Base-by-base conservation (phyloP, 208 protist genomes). In the Entamoeba nuttalli region DNA sequence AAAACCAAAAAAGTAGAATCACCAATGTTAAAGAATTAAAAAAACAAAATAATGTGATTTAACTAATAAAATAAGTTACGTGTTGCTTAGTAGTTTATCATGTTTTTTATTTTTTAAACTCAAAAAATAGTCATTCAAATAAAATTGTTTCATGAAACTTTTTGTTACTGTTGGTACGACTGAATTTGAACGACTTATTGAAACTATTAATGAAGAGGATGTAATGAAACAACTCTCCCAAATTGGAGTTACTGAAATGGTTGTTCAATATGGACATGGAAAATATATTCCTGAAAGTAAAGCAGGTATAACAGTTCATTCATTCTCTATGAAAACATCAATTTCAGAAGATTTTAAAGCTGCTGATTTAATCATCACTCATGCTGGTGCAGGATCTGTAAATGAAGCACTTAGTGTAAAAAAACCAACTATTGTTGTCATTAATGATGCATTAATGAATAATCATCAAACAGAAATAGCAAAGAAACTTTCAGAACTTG, bases 381-480 rank as follows among this genome's bases (percentile, higher is more conserved):
- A 95, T 48, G 96, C 73, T 52, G 96, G 96, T 21, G 96, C 96
- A 30, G 96, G 96, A 21, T 96, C 96, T 3, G 97, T 97, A 41
- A 94, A 96, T 41, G 96, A 97, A 96, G 50, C 71, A 15, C 52
- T 97, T 25, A 51, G 35, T 41, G 35, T 95, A 62, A 55, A 53
- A 50, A 97, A 97, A 52, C 4, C 55, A 7, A 55, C 97, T 1
- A 94, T 97, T 69, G 96, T 97, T 94, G 96, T 97, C 7, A 94
- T 97, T 35, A 97, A 97, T 44, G 95, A 97, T 48, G 7, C 41
- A 57, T 57, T 97, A 19, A 96, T 97, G 96, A 95, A 97, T 48
- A 97, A 97, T n/a, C 96, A 97, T 94, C 96, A 97, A 96, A 62
- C 73, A 48, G 96, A 97, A 96, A 25, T 97, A 2, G 96, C 96